phyloP scores from a whole-genome alignment of 371 early-diverging fungal genomes.

The Rhizopus delemar region DNA sequence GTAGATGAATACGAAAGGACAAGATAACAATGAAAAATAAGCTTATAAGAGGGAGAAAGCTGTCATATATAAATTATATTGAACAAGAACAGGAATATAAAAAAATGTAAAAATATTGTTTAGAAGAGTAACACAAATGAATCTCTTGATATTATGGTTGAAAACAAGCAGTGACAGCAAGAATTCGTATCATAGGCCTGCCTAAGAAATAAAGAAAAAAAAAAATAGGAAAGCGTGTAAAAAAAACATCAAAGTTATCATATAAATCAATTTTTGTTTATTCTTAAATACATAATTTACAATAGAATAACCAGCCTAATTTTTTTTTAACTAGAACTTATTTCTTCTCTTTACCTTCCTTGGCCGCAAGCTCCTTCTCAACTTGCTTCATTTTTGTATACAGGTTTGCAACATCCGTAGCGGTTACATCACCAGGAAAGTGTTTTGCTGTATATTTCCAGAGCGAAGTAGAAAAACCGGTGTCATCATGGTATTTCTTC shows the following conservation, averaged over 20 bases:
- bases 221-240: background rate
- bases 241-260: too few species aligned
- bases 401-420: slow-evolving; percentile 52
- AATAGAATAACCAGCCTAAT: too few species aligned
- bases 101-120: too few species aligned
- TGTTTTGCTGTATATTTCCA: slow-evolving; percentile 67
- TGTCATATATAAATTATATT: too few species aligned
- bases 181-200: too few species aligned
- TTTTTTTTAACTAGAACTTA: background rate
- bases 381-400: slow-evolving; percentile 48
- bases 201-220: background rate
- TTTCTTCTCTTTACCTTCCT: background rate
- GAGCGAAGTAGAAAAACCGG: slow-evolving; percentile 36
- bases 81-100: too few species aligned
- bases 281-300: slow-evolving; percentile 1
- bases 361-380: background rate
- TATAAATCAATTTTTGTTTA: background rate
- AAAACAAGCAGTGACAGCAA: too few species aligned
- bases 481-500: background rate
- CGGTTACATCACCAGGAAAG: slow-evolving; percentile 63
- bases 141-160: too few species aligned
- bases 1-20: too few species aligned
- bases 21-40: too few species aligned
- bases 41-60: too few species aligned
- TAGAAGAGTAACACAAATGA: too few species aligned